Evolutionary conservation across 1,284 basidiomycete genomes (phyloP), one percentile per base, ranked within the genome.

Genomic region (Vanrija sp.): DNA sequence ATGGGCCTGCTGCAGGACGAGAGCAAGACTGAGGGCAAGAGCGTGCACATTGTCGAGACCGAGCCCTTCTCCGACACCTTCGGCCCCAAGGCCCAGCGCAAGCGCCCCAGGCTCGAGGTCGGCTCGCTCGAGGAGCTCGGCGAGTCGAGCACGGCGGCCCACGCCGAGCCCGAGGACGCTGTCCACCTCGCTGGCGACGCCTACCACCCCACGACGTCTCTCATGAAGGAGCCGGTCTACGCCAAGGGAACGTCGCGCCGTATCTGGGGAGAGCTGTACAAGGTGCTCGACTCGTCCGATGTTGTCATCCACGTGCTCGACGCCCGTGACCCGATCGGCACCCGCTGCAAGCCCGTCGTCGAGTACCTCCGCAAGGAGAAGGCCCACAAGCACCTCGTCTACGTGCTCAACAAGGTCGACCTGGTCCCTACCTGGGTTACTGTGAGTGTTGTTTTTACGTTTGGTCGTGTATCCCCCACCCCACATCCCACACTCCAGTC

Each of bases 341-440:
- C 96, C n/a, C 83, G 96, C 65, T 98, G 96, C 78, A 86, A 93
- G 72, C 94, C 89, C 31, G 90, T 98, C 19, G 83, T 98, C 54
- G 90, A 95, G 63, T 97, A 89, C 69, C 82, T 98, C 66, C 85
- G 84, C 68, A 98, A 97, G 77, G 95, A 98, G 76, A 98, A 97
- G 77, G 83, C 90, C 18, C 92, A 96, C 78, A 98, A 98, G 77
- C 94, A 98, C 73, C 84, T 99, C 56, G 90, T 98, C 16, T 86
- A 96, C 58, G 83, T 99, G 45, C 85, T 99, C 65, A 99, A 99
- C 82, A 99, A 99, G 80, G 96, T 96, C 71, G 95, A 98, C 77
- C 79, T 98, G 47, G 94, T 98, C 9, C 96, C 95, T 6, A 97
- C 91, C 63, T 99, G 96, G 96, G 95, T 97, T 42, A 97, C 95